Evolutionary conservation across 352 stramenopile species (phyloP), one percentile per base, ranked within the genome.

Genomic region (Globisporangium splendens): DNA sequence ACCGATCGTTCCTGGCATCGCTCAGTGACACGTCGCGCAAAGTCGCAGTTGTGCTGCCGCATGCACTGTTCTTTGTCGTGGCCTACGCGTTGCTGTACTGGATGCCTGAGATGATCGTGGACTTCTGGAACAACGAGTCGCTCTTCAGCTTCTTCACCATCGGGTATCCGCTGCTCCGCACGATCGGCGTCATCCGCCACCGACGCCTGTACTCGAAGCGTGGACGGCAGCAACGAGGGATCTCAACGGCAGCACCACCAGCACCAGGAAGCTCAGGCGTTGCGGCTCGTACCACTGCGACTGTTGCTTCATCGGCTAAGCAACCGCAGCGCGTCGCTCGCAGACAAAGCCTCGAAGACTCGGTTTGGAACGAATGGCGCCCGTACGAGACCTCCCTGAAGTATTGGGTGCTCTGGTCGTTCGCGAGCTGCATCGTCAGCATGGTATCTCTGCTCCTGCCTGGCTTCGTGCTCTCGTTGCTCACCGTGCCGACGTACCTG

Each of bases 351-450:
- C 58, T 63, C n/a, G 54, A 59, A 20, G 39, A 47, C 28, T 44
- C 50, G 31, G 56, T 62, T 42, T 43, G 77, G 62, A 77, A 83
- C 55, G 77, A 89, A 56, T 91, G 79, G 78, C 72, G 78, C 8
- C 62, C 72, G 15, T 88, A 85, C 54, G 85, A 94, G 57, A 75
- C 75, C n/a, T 90, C 75, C 28, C 66, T 94, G 42, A 89, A 91
- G 73, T 91, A 90, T 66, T 93, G 83, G 83, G 79, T 91, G 44
- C 78, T 91, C 38, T 95, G 82, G 83, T 87, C 83, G 0, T 59
- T 91, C 39, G 66, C 66, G 0, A 60, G 66, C 11, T 88, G 77
- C 54, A 20, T 66, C 2, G 49, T 71, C 18, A 79, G 76, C 20
- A 69, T 95, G 42, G 50, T 75, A 14, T 84, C 79, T 42, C 77